phyloP scores from a whole-genome alignment of 2,329 filamentous ascomycete species.

The Pestalotiopsis sp. region DNA sequence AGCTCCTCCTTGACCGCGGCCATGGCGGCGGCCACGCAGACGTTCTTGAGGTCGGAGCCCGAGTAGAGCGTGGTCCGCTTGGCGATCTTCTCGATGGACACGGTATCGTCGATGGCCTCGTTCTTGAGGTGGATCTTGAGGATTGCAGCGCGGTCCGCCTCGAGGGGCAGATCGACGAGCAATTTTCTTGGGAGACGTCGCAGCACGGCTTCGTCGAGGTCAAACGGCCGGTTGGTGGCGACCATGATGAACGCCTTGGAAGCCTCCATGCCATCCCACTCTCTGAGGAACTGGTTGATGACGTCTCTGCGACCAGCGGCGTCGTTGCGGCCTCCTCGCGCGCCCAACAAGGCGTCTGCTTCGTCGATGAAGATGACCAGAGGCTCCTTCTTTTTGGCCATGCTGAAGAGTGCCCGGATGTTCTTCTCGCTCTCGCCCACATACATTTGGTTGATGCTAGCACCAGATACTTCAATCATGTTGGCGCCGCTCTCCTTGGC shows the following conservation, averaged over 20 bases:
- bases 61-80: slow-evolving; percentile 76
- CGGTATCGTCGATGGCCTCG: slow-evolving; percentile 63
- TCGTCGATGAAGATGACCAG: slow-evolving; percentile 98
- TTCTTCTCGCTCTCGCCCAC: slow-evolving; percentile 97
- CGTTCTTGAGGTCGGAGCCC: slow-evolving; percentile 81
- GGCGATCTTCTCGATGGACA: slow-evolving; percentile 66
- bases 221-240: slow-evolving; percentile 92
- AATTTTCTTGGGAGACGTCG: slow-evolving; percentile 74
- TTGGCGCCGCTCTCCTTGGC: slow-evolving; percentile 70
- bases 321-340: slow-evolving; percentile 67
- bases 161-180: slow-evolving; percentile 72
- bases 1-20: slow-evolving; percentile 78
- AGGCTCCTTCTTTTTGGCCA: slow-evolving; percentile 88
- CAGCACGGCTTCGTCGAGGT: slow-evolving; percentile 86
- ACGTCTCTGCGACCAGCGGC: slow-evolving; percentile 80
- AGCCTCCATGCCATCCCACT: slow-evolving; percentile 91
- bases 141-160: slow-evolving; percentile 68
- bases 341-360: slow-evolving; percentile 88
- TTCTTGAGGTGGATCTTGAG: slow-evolving; percentile 71
- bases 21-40: slow-evolving; percentile 79
- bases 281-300: slow-evolving; percentile 94
- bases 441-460: slow-evolving; percentile 94
- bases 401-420: slow-evolving; percentile 85
- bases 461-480: slow-evolving; percentile 86
- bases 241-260: slow-evolving; percentile 96